These are phyloP conservation scores for Curvularia spicifera DNA, from an alignment of 2,329 filamentous ascomycete genomes.

Conservation along the genomic window DNA sequence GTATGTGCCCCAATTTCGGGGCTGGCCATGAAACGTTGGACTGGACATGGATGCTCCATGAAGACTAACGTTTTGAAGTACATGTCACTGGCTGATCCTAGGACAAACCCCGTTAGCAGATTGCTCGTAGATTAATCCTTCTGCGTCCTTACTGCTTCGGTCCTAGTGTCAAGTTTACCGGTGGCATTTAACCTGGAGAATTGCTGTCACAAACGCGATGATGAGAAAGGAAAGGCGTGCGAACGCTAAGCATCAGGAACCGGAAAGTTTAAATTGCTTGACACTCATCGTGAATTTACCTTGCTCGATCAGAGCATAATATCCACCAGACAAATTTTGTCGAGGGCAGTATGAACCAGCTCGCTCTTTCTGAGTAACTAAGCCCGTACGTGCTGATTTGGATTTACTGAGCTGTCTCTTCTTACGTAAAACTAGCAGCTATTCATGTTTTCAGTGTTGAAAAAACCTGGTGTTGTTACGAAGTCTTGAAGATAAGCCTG, in stretches of 20 bases:
- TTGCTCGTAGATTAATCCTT: slow-evolving; percentile 25
- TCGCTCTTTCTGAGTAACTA: neutral
- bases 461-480: neutral
- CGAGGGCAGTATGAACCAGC: neutral
- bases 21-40: slow-evolving; percentile 5
- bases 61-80: slow-evolving; percentile 3
- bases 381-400: too few species aligned
- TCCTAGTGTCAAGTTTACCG: slow-evolving; percentile 18
- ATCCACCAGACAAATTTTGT: neutral
- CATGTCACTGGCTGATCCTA: slow-evolving; percentile 2
- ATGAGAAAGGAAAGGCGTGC: slow-evolving; percentile 14
- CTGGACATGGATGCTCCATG: neutral
- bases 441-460: neutral
- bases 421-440: neutral
- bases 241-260: slow-evolving; percentile 10
- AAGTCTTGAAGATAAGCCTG: neutral
- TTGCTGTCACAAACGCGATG: slow-evolving; percentile 13
- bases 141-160: slow-evolving; percentile 13
- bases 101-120: slow-evolving; percentile 12
- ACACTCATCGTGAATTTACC: neutral
- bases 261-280: slow-evolving; percentile 12
- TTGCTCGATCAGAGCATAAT: neutral
- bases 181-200: slow-evolving; percentile 17
- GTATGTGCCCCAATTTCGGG: slow-evolving; percentile 8
- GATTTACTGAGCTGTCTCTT: neutral